phyloP scores from a whole-genome alignment of 495 filamentous ascomycete genomes.

The Hypoxylon trugodes region DNA sequence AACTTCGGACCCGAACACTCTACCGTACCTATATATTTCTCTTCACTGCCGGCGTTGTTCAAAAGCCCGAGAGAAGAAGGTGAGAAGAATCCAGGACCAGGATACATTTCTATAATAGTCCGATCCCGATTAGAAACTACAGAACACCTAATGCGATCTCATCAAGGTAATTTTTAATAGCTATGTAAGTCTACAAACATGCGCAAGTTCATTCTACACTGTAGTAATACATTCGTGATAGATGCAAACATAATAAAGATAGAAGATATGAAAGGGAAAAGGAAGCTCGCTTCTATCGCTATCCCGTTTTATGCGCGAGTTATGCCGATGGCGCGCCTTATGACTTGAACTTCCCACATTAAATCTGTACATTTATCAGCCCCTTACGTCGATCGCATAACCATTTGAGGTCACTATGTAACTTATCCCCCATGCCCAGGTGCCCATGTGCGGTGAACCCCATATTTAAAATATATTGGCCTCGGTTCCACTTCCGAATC shows the following conservation, averaged over 20 bases:
- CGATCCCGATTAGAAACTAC: neutral
- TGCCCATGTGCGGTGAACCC: slow-evolving; percentile 1
- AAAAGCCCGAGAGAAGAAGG: slow-evolving; percentile 1
- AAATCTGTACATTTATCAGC: neutral
- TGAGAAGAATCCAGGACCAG: too few relatives aligned
- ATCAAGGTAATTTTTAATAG: too few relatives aligned
- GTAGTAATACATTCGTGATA: neutral
- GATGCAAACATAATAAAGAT: neutral
- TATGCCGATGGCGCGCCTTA: neutral
- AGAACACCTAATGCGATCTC: neutral
- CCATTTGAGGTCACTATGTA: neutral
- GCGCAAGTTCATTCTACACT: neutral
- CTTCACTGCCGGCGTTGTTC: neutral
- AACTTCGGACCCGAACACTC: slow-evolving; percentile 10
- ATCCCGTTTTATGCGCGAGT: slow-evolving; percentile 25
- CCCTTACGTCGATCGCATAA: slow-evolving; percentile 14
- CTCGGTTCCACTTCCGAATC: neutral
- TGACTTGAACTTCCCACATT: neutral
- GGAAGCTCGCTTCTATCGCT: slow-evolving; percentile 12
- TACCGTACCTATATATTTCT: neutral
- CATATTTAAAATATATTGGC: slow-evolving; percentile 2
- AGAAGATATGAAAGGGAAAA: neutral
- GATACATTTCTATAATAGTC: too few relatives aligned
- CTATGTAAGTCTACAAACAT: too few relatives aligned
- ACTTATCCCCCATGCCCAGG: too few relatives aligned